Percentiles rank a stretch among this genome's conserved stretches.
Conservation (phyloP, 768 basidiomycete species). For the Russula sp. region DNA sequence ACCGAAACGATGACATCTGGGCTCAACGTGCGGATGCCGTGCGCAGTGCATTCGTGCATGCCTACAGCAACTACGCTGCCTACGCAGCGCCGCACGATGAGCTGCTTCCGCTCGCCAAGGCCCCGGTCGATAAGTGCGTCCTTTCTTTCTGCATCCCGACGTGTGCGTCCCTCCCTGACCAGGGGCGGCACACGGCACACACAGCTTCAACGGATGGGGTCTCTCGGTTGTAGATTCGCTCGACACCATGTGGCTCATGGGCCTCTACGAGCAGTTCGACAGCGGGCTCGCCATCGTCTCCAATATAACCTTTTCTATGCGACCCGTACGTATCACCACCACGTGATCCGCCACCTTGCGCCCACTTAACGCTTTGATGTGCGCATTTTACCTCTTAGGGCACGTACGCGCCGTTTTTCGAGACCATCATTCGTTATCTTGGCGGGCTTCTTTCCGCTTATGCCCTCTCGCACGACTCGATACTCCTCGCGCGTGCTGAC, state of each 20-base stretch:
- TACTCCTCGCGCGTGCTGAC: slow-evolving; percentile 65
- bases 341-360: background rate
- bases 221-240: slow-evolving; percentile 75
- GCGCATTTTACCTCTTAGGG: slow-evolving; percentile 11
- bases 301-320: slow-evolving; percentile 44
- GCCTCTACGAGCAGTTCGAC: slow-evolving; percentile 60
- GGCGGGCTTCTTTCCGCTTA: slow-evolving; percentile 72
- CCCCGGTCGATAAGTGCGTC: slow-evolving; percentile 46
- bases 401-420: slow-evolving; percentile 59
- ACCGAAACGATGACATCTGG: slow-evolving; percentile 35
- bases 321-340: slow-evolving; percentile 31
- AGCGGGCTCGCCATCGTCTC: slow-evolving; percentile 53
- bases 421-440: slow-evolving; percentile 89
- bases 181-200: slow-evolving; percentile 31
- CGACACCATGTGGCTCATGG: slow-evolving; percentile 84
- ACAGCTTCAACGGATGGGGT: slow-evolving; percentile 77
- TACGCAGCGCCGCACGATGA: slow-evolving; percentile 62
- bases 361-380: background rate
- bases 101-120: slow-evolving; percentile 47
- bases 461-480: slow-evolving; percentile 57
- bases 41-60: slow-evolving; percentile 57
- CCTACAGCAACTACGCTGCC: slow-evolving; percentile 56
- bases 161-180: background rate
- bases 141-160: background rate
- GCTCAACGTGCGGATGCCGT: slow-evolving; percentile 48